A percentile compares a stretch with the other conserved stretches of the same genome.
Conservation (phyloP, 257 asterid species). For the Nemophila menziesii region DNA sequence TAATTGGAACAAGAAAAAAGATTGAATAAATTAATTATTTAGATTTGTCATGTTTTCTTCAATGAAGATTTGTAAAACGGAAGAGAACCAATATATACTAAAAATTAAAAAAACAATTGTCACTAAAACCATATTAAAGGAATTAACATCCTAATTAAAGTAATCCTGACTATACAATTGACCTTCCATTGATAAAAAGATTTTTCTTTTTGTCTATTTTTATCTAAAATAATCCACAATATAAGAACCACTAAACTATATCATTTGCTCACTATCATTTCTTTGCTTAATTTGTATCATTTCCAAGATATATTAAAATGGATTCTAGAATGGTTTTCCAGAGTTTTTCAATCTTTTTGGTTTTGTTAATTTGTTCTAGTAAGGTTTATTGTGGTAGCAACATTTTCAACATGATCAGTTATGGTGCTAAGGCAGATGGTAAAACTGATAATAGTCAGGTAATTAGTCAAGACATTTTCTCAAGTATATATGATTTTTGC, state of each 20-base stretch:
- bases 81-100: no score
- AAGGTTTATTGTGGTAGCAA: neutral
- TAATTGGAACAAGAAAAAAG: no score
- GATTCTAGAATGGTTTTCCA: neutral
- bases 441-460: slow-evolving; percentile 9
- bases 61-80: no score
- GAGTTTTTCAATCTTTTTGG: neutral
- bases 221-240: no score
- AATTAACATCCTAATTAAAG: neutral
- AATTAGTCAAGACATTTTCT: neutral
- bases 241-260: neutral
- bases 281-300: no score
- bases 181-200: neutral
- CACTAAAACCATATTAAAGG: no score
- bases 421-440: slow-evolving; percentile 8
- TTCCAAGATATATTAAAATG: neutral
- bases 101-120: no score
- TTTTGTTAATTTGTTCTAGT: neutral
- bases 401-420: slow-evolving; percentile 2
- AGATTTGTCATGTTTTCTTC: no score
- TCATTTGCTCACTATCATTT: neutral
- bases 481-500: neutral
- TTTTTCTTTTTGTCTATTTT: neutral
- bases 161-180: neutral
- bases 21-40: no score